Evolutionary conservation across 225 moss, liverwort and hornwort genomes (phyloP), one percentile per base, ranked within the genome.

Genomic region (Rhytidiadelphus loreus): DNA sequence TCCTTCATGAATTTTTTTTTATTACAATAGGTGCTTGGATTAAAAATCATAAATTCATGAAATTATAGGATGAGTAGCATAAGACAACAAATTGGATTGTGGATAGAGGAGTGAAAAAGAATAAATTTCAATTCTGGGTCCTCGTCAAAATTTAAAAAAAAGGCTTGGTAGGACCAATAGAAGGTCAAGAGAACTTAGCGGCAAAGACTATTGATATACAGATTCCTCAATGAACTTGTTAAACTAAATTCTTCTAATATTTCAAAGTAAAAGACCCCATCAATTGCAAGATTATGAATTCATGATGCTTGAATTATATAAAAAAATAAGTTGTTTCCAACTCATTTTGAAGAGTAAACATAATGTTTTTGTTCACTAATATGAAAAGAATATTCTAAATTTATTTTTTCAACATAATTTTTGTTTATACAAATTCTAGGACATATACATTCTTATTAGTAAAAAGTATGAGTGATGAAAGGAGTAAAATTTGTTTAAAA

Each of bases 81-180:
- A 14, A 41, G 41, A 70, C 8, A 41, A 41, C 19, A 35, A 65
- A 35, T 0, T 8, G 5, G 41, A 3, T 25, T 41, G 15, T 70
- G 2, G 8, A 25, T 0, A 70, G 1, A 39, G 1, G 7, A 39
- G n/a, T 0, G 39, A 2, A 39, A 39, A 7, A 39, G 4, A 35
- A 35, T 5, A 35, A 13, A 35, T 18, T 66, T 37, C 25, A 41
- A 41, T 25, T 8, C 41, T 24, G 4, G 14, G 3, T 1, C 25
- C 8, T 41, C 1, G 1, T 70, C 25, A 25, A 70, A 41, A 14
- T 23, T 8, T 7, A 41, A 14, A 25, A 41, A 14, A 1, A 12
- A 3, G 24, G 4, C n/a, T 24, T 70, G 3, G 3, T 69, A 33
- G 63, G 33, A 64, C 9, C 18, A 64, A 64, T 33, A 64, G 64